Evolutionary conservation across 2,329 filamentous ascomycete genomes (phyloP).

Genomic region (Truncatella angustata): DNA sequence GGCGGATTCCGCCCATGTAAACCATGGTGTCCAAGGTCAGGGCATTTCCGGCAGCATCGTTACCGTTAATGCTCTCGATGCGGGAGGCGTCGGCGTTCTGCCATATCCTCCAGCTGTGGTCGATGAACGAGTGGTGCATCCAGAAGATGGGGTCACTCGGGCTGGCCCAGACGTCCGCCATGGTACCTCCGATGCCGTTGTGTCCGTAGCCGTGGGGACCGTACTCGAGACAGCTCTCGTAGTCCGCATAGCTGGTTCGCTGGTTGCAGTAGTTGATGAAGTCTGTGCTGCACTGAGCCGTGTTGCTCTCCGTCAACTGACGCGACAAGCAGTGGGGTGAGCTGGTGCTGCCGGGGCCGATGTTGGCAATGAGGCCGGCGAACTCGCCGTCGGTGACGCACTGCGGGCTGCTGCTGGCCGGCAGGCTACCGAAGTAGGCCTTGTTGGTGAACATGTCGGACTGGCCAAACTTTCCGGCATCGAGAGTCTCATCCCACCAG

Average conservation of each 20-base stretch:
- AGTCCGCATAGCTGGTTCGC: conserved; percentile 8
- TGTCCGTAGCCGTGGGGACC: conserved; percentile 29
- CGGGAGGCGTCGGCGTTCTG: conserved; percentile 7
- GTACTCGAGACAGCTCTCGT: conserved; percentile 12
- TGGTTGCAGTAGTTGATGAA: conserved; percentile 12
- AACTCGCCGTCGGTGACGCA: conserved; percentile 25
- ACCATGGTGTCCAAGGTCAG: conserved; percentile 5
- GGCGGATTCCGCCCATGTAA: conserved; percentile 1
- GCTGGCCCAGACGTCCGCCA: conserved; percentile 28
- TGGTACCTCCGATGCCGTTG: conserved; percentile 29
- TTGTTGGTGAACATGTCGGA: conserved; percentile 26
- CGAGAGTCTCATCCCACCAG: conserved; percentile 34
- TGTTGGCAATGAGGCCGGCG: conserved; percentile 16
- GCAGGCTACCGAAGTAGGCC: conserved; percentile 27
- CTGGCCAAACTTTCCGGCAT: conserved; percentile 27
- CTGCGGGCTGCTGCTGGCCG: conserved; percentile 22
- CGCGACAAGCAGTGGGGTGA: conserved; percentile 28
- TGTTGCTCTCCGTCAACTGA: conserved; percentile 22
- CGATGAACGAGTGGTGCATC: conserved; percentile 30
- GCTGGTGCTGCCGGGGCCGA: conserved; percentile 6
- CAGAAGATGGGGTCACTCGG: conserved; percentile 31
- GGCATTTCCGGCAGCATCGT: background rate
- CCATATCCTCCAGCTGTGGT: conserved; percentile 7
- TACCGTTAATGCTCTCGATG: background rate
- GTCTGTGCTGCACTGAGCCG: conserved; percentile 9